phyloP scores from a whole-genome alignment of 1,284 basidiomycete species.

The Trametes pubescens region DNA sequence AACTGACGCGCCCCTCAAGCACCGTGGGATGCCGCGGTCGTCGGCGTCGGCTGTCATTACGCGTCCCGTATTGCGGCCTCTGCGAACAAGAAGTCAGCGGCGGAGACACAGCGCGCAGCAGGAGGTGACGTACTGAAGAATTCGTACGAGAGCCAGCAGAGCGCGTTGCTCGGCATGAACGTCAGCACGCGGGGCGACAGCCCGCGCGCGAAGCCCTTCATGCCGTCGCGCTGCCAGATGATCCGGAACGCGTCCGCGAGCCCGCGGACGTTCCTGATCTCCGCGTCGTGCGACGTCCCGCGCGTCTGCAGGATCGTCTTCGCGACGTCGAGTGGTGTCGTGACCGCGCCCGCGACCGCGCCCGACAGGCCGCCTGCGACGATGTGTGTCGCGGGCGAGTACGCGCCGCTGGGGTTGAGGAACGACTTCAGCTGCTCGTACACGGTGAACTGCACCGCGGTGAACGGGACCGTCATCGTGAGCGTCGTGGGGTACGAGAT shows the following conservation, averaged over 20 bases:
- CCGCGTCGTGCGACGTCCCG: conserved; percentile 82
- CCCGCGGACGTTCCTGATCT: conserved; percentile 86
- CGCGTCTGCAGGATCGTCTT: conserved; percentile 97
- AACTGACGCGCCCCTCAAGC: not conserved
- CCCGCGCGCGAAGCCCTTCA: conserved; percentile 88
- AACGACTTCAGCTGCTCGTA: conserved; percentile 94
- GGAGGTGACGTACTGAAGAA: conserved; percentile 86
- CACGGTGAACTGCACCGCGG: conserved; percentile 96
- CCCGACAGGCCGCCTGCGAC: conserved; percentile 93
- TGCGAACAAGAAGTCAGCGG: conserved; percentile 41
- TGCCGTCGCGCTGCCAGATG: conserved; percentile 87
- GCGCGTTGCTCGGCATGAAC: conserved; percentile 96
- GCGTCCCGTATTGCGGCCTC: conserved; percentile 72
- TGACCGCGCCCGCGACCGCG: conserved; percentile 93
- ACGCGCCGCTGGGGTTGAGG: conserved; percentile 87
- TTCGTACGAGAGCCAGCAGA: conserved; percentile 97
- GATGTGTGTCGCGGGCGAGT: conserved; percentile 93
- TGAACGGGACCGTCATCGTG: conserved; percentile 97
- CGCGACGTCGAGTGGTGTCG: conserved; percentile 98
- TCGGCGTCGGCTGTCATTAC: not conserved
- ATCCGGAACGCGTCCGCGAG: conserved; percentile 92
- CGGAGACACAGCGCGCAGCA: not conserved
- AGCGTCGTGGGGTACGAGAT: conserved; percentile 98
- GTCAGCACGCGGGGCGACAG: conserved; percentile 93
- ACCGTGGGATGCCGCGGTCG: not conserved